phyloP scores from a whole-genome alignment of 2,329 filamentous ascomycete species.

The Ophiostoma sp. region DNA sequence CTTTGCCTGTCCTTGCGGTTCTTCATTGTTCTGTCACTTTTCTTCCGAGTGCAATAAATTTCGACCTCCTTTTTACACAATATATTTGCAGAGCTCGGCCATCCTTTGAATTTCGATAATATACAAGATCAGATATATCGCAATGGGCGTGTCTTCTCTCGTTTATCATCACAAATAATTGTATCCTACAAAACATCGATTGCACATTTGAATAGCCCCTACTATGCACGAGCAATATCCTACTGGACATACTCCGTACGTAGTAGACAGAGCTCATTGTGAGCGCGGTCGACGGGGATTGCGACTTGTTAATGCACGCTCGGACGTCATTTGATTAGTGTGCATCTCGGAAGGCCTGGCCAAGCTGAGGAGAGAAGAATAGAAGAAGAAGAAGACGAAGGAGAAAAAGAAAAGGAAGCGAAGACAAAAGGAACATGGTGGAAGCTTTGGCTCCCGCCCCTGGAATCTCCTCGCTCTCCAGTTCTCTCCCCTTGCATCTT shows the following conservation, averaged over 20 bases:
- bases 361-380: not conserved
- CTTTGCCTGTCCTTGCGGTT: not conserved
- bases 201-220: no score
- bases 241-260: no score
- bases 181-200: no score
- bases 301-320: slow-evolving; percentile 12
- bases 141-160: not conserved
- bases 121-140: not conserved
- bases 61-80: not conserved
- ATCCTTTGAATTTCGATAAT: not conserved
- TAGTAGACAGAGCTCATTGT: not conserved
- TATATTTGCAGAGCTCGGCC: not conserved
- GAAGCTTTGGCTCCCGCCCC: slow-evolving; percentile 4
- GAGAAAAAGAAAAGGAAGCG: not conserved
- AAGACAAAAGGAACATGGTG: slow-evolving; percentile 12
- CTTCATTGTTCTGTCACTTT: not conserved
- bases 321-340: slow-evolving; percentile 12
- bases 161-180: not conserved
- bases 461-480: not conserved
- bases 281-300: not conserved
- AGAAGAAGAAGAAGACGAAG: slow-evolving; percentile 15
- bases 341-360: not conserved
- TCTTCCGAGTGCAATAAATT: slow-evolving; percentile 1
- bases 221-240: no score
- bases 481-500: not conserved